Evolutionary conservation across 163 green algal species (phyloP).

Genomic region (Chlamydomonas reinhardtii): DNA sequence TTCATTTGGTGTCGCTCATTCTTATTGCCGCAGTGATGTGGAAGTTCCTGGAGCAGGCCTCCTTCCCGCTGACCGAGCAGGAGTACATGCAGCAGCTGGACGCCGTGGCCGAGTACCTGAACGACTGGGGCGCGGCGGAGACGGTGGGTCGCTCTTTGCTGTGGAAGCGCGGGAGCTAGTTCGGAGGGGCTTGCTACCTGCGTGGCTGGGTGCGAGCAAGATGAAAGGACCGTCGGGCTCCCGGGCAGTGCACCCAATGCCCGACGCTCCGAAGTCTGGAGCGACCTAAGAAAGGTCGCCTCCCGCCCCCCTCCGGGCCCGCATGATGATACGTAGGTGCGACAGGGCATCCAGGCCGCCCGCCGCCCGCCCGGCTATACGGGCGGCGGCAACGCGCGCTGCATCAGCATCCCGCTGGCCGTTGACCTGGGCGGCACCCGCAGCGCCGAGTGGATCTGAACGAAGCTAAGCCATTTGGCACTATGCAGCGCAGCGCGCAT

Average conservation of each 20-base stretch:
- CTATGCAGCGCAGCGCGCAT: no score
- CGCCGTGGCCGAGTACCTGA: slow-evolving; percentile 74
- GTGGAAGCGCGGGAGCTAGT: no score
- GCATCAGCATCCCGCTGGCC: slow-evolving; percentile 61
- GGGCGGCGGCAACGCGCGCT: slow-evolving; percentile 46
- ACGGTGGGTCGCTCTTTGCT: slow-evolving; percentile 16
- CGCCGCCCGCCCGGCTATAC: slow-evolving; percentile 54
- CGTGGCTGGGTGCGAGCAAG: no score
- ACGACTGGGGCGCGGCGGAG: slow-evolving; percentile 66
- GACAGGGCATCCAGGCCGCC: slow-evolving; percentile 23
- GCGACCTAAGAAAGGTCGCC: no score
- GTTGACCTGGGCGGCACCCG: slow-evolving; percentile 53
- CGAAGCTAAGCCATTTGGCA: no score
- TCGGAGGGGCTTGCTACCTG: no score
- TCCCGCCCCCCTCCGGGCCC: no score
- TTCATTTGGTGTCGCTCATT: no score
- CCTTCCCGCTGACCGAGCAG: slow-evolving; percentile 82
- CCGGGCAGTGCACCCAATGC: no score
- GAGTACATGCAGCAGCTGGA: slow-evolving; percentile 87
- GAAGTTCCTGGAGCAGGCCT: slow-evolving; percentile 84
- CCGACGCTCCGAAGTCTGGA: no score
- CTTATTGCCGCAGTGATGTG: slow-evolving; percentile 71
- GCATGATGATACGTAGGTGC: not conserved
- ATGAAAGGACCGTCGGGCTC: no score
- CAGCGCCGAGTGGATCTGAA: slow-evolving; percentile 54